Percentiles rank a stretch among this genome's conserved stretches.
phyloP scores from a whole-genome alignment of 176 grass and related monocot genomes.

The Triticum dicoccoides region DNA sequence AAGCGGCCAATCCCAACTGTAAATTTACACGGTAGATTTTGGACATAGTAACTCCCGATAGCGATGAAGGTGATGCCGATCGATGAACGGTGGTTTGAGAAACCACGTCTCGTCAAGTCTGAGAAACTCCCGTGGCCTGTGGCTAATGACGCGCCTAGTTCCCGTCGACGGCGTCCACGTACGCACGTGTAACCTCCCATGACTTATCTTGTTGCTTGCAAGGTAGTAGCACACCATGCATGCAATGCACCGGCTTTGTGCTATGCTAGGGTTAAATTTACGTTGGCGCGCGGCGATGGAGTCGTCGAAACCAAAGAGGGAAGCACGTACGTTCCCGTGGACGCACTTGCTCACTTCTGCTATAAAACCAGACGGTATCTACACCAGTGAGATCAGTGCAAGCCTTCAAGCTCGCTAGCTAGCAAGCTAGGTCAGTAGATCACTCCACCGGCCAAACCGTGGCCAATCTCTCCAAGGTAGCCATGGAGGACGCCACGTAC shows the following conservation, averaged over 20 bases:
- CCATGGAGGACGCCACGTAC: slow-evolving; percentile 35
- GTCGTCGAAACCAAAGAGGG: not conserved
- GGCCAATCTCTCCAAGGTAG: not conserved
- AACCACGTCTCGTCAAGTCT: not conserved
- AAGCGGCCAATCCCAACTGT: not conserved
- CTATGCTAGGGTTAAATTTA: not conserved
- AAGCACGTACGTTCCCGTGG: not conserved
- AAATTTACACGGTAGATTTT: not conserved
- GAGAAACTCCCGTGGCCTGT: not conserved
- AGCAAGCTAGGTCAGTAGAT: not conserved
- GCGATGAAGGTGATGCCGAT: not conserved
- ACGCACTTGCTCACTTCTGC: not conserved
- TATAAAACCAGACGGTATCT: not conserved
- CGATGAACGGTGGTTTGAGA: not conserved
- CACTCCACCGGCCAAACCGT: too few species aligned
- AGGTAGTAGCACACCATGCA: not conserved
- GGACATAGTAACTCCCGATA: not conserved
- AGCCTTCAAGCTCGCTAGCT: not conserved
- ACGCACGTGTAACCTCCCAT: not conserved
- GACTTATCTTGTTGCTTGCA: not conserved
- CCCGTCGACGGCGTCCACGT: not conserved
- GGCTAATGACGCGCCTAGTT: not conserved
- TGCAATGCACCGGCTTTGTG: not conserved
- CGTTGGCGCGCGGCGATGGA: not conserved
- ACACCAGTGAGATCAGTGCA: not conserved